Conservation (phyloP, 1,139 yeast genomes). For the Blastobotrys illinoisensis region DNA sequence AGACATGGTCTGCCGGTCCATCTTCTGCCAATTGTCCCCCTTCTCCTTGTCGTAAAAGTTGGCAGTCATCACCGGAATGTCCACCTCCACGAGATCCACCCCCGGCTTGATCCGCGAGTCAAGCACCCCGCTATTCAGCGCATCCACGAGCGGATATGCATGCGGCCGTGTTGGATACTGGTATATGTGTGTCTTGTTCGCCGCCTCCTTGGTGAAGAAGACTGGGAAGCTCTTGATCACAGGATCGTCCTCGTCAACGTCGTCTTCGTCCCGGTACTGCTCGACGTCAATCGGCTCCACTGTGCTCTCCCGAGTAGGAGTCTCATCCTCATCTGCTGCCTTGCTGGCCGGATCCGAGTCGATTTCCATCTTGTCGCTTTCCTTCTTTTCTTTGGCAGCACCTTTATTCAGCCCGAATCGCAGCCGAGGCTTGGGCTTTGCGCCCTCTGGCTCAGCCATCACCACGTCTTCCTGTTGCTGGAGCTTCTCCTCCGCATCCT, state of each 20-base stretch:
- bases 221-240: constrained; percentile 73
- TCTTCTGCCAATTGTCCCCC: constrained; percentile 57
- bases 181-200: constrained; percentile 39
- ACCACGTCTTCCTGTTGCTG: constrained; percentile 1
- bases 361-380: background rate
- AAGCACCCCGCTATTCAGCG: constrained; percentile 39
- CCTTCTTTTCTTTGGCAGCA: background rate
- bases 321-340: background rate
- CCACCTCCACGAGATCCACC: constrained; percentile 58
- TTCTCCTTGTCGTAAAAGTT: constrained; percentile 62
- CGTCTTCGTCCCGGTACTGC: background rate
- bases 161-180: constrained; percentile 75
- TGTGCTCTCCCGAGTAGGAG: background rate
- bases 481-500: constrained; percentile 6
- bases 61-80: constrained; percentile 59
- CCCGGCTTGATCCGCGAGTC: constrained; percentile 57
- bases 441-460: background rate
- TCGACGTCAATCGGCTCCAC: background rate
- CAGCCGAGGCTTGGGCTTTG: background rate
- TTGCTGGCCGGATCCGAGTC: background rate
- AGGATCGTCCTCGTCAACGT: constrained; percentile 54
- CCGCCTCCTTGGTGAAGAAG: constrained; percentile 35
- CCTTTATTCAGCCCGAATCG: constrained; percentile 1
- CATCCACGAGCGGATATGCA: constrained; percentile 41
- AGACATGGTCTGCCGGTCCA: constrained; percentile 54